phyloP scores from a whole-genome alignment of 2,329 filamentous ascomycete species.

The Chrysoporthe cubensis region DNA sequence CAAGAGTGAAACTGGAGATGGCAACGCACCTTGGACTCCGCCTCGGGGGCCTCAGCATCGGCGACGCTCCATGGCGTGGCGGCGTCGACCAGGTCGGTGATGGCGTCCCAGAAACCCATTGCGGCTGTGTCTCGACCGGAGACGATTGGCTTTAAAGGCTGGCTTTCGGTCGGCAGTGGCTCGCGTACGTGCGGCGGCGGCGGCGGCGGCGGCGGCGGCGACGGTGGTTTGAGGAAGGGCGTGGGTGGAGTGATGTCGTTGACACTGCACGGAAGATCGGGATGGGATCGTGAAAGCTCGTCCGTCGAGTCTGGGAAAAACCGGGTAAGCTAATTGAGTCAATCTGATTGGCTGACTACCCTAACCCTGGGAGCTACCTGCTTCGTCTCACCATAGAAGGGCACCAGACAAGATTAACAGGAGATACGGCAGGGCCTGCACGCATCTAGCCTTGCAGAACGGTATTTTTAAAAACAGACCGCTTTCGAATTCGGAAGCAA shows the following conservation, averaged over 20 bases:
- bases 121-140: conserved; percentile 46
- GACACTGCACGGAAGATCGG: conserved; percentile 42
- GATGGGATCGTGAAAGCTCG: conserved; percentile 39
- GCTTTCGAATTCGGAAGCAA: no score
- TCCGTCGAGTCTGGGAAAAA: conserved; percentile 45
- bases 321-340: conserved; percentile 47
- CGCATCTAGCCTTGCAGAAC: no score
- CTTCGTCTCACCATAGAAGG: not conserved
- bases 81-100: conserved; percentile 67
- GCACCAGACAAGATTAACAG: no score
- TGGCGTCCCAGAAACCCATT: conserved; percentile 71
- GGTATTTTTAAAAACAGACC: no score
- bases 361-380: conserved; percentile 18
- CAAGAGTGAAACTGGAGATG: not conserved
- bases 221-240: conserved; percentile 27
- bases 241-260: conserved; percentile 36
- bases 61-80: conserved; percentile 67
- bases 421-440: no score
- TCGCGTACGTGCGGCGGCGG: conserved; percentile 30
- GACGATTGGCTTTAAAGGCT: conserved; percentile 36
- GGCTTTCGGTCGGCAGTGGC: conserved; percentile 35
- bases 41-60: conserved; percentile 70
- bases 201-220: conserved; percentile 27
- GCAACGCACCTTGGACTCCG: conserved; percentile 48
- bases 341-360: conserved; percentile 49